Evolutionary conservation across 116 monocot species (phyloP), one percentile per base, ranked within the genome.

Genomic region (Dioscorea cayenensis): DNA sequence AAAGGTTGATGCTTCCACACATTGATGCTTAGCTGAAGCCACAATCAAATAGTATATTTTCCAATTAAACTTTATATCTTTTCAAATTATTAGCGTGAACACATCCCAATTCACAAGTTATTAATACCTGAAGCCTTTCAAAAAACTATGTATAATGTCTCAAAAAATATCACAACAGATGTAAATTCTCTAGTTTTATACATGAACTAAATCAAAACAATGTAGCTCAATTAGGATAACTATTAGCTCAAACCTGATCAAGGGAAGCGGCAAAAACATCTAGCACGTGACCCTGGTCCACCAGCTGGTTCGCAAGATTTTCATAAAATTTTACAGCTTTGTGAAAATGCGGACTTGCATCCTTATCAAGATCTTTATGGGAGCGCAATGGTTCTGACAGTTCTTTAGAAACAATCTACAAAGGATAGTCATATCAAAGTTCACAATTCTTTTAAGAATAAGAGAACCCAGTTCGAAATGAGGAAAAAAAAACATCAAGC

Each of bases 261-360:
- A 97, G 87, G 38, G 97, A 86, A 77, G 97, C 93, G 69, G 97
- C 97, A 85, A 93, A 97, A 64, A 97, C 60, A 64, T 97, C 97
- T 67, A 97, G 78, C 22, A 97, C 94, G 67, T 97, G 97, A 19
- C 97, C 97, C 80, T 97, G 97, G 76, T 49, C 85, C 80, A 94
- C 97, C 35, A 97, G 84, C 78, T 93, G 97, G 74, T 86, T 93
- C 28, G 94, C 86, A 69, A 97, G 83, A 66, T 65, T 76, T 32
- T 93, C 97, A 82, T 97, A 97, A 79, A 97, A 88, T 76, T 97
- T 92, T 10, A 93, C 86, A 43, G 97, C 93, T 66, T 97, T 97
- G 67, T 90, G 86, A 65, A 93, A 97, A 84, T 97, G 81, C 18
- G 84, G 89, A 70, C 84, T 83, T 63, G 94, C 90, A 79, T 97